phyloP scores from a whole-genome alignment of 2,329 filamentous ascomycete species.

The Rhynchosporium agropyri region DNA sequence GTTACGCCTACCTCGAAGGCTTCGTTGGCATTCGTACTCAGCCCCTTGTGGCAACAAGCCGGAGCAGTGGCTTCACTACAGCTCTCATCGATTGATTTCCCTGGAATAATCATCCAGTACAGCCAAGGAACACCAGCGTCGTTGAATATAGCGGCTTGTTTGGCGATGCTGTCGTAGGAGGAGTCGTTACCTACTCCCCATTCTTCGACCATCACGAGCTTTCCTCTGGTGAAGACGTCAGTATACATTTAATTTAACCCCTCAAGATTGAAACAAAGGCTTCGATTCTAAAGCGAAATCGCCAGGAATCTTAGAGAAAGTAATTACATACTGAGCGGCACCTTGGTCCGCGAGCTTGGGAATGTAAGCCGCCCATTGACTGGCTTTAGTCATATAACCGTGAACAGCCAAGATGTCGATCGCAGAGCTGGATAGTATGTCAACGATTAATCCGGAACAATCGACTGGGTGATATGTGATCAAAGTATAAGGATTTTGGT shows the following conservation, averaged over 20 bases:
- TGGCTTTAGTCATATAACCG: slow-evolving; percentile 22
- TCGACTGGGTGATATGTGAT: too few species aligned
- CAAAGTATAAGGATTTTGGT: too few species aligned
- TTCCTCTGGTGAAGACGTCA: neutral
- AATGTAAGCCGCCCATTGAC: slow-evolving; percentile 20
- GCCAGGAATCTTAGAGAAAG: too few species aligned
- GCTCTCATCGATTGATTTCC: slow-evolving; percentile 8
- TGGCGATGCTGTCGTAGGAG: slow-evolving; percentile 17
- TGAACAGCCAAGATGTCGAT: slow-evolving; percentile 26
- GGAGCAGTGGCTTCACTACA: neutral
- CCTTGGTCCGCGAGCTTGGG: slow-evolving; percentile 16
- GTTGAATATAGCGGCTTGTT: slow-evolving; percentile 22
- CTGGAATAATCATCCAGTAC: slow-evolving; percentile 22
- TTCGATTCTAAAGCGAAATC: too few species aligned
- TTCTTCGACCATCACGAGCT: slow-evolving; percentile 24
- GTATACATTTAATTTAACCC: too few species aligned
- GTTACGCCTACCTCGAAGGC: neutral
- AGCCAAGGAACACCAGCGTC: slow-evolving; percentile 24
- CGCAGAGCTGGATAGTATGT: neutral
- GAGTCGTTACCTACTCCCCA: slow-evolving; percentile 22
- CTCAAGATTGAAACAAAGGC: too few species aligned
- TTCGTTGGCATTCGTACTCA: neutral
- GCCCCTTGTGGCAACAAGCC: neutral
- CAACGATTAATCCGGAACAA: neutral
- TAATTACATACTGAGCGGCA: neutral